Base-by-base conservation (phyloP, 805 yeast species). In the Lipomyces lipofer region DNA sequence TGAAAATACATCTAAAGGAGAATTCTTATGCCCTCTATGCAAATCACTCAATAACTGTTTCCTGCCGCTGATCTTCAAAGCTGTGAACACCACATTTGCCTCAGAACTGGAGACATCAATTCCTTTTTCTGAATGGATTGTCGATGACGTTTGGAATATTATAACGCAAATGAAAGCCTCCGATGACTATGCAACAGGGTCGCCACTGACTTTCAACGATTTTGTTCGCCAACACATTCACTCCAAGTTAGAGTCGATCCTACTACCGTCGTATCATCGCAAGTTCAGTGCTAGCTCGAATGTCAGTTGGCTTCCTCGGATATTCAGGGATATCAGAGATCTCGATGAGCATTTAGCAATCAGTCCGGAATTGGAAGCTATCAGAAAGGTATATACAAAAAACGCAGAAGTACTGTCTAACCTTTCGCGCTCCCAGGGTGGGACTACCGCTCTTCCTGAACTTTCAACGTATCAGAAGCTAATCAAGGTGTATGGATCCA, bases 21-120 rank as follows among this genome's bases (percentile, higher is more conserved):
- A 91, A 64, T 85, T 88, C 61, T 71, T 88, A 24, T 92, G 99
- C 66, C 98, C 98, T 0, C 76, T 92, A 33, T 92, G 99, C 73
- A 89, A 89, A 56, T 85, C 95, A 0, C 74, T 92, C 43, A 86
- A 86, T 66, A 92, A 92, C 66, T 77, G 85, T 55, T 89, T 92
- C 66, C 72, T 92, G 40, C 99, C 98, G 0, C 74, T 86, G 1
- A 66, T 85, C 32, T 85, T 88, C 81, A 65, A 75, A 2, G 63
- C 72, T 3, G 85, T 85, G 64, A 71, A 59, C 6, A 50, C 62
- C 2, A 36, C 61, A 3, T 35, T 69, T 7, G 55, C 61, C 3
- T 39, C 38, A 6, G 45, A 43, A 22, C 28, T 57, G 17, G 30
- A 24, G 12, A 42, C 44, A 7, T 24, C 33, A 10, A 10, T 27